A percentile compares a stretch with the other conserved stretches of the same genome.
phyloP scores from a whole-genome alignment of 768 basidiomycete species.

The Floccularia luteovirens region DNA sequence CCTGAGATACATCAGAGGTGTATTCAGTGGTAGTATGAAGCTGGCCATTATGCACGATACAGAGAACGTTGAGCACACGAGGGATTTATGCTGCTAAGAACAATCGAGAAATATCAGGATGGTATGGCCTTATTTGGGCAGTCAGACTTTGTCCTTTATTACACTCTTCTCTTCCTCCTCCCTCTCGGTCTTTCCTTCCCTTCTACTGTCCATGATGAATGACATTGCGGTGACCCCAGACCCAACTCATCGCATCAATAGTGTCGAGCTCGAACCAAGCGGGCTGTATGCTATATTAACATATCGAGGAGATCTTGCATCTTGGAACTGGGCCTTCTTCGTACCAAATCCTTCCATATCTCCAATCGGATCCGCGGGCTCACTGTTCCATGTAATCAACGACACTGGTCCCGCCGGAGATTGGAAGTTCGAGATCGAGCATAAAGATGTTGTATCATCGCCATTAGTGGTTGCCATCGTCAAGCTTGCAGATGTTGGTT shows the following conservation, averaged over 20 bases:
- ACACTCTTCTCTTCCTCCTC: no score
- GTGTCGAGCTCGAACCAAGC: constrained; percentile 28
- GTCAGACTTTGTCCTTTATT: no score
- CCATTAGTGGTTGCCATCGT: constrained; percentile 37
- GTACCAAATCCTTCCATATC: constrained; percentile 27
- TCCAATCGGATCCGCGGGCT: constrained; percentile 35
- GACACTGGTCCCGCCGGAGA: constrained; percentile 18
- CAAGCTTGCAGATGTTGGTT: constrained; percentile 30
- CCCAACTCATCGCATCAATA: constrained; percentile 14
- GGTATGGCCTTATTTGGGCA: no score
- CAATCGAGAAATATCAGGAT: no score
- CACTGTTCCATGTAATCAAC: constrained; percentile 34
- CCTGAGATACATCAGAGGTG: no score
- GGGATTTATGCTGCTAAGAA: no score
- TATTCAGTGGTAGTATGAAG: no score
- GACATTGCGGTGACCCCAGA: constrained; percentile 9
- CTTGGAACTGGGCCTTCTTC: constrained; percentile 46
- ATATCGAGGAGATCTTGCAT: constrained; percentile 36
- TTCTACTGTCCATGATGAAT: no score
- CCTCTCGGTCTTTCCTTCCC: no score
- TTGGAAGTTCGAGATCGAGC: constrained; percentile 33
- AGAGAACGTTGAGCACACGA: no score
- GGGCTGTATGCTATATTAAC: constrained; percentile 36
- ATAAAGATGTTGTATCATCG: constrained; percentile 27
- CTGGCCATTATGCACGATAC: no score